Evolutionary conservation across 2,329 filamentous ascomycete genomes (phyloP), one percentile per base, ranked within the genome.

Genomic region (Parastagonospora nodorum): DNA sequence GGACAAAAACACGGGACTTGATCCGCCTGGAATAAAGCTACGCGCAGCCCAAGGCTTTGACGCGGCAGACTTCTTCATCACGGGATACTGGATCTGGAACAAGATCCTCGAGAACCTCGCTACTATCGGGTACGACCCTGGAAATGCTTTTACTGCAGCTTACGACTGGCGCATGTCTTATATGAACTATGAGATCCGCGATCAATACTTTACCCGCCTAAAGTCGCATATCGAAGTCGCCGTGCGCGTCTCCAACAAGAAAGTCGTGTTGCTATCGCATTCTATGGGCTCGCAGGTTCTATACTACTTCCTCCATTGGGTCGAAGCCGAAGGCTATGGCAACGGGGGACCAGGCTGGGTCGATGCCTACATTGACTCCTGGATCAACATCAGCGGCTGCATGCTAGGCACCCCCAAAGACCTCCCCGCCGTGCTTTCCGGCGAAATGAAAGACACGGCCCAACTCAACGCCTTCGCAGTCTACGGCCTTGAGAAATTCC

Each of bases 321-420:
- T 96, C 1, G 90, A 96, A 45, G 83, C 88, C 2, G 80, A 86
- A 45, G 90, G 90, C 5, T 78, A 87, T 57, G 94, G 94, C 4
- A 85, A 85, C 15, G 93, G 92, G 1, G 93, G 94, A 1, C 81
- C 87, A 32, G 83, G 85, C 45, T 99, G 94, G 94, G 93, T 99
- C 0, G 92, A 99, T 51, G 83, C 82, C 14, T 84, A 97, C 68
- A 81, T 99, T 44, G 94, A 95, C 60, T 89, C 90, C 2, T 99
- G 95, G 92, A 95, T 99, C 78, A 99, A 99, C 72, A 92, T 99
- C 65, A 94, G 89, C 60, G 94, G 94, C 5, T 99, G 93, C 74
- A 97, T 99, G 93, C 86, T 99, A 5, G 94, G 94, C 11, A 92
- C 94, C 2, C 81, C 92, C 50, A 99, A 99, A 76, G 93, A 89